Base-by-base conservation (phyloP, 129 eudicot species). In the Flaveria robusta region DNA sequence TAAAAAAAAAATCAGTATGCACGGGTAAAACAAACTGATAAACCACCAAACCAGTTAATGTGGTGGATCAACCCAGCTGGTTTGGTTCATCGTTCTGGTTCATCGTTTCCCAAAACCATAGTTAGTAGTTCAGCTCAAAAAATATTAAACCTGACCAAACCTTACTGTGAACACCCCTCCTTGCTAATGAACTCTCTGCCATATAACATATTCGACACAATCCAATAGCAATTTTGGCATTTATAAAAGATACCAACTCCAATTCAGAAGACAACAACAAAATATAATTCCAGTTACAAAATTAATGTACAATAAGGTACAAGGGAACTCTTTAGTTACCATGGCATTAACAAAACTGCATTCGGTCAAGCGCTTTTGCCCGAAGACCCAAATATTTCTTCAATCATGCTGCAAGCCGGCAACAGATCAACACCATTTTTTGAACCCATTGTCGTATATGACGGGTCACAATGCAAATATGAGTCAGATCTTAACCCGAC, bases 371-470 rank as follows among this genome's bases (percentile, higher is more conserved):
- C 24, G 68, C 75, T 77, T 34, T 77, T 81, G 78, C 83, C 77
- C 1, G 42, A 81, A n/a, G 91, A 84, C 46, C 89, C 92, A 22
- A 85, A 87, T 2, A 87, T 80, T 60, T 85, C 85, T 31, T 87
- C 85, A 29, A 87, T 87, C 86, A 88, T 82, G 78, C 77, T 82
- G 56, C 92, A 76, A 5, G 92, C 85, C 19, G 92, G 87, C 63
- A 87, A 66, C 46, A 87, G 69, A 77, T 87, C 92, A 59, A 82
- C 81, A 18, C 81, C 79, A 41, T 80, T 77, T 14, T 72, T 65
- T 19, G 67, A 59, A 64, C 88, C 82, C 68, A 46, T 65, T 1
- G 87, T 66, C 19, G 71, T 84, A 41, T 74, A 69, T 6, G 66
- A 74, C 8, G 75, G 75, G 67, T 87, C 86, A 86, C 85, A 84